Evolutionary conservation across 768 basidiomycete genomes (phyloP).

Genomic region (Galerina sulciceps): DNA sequence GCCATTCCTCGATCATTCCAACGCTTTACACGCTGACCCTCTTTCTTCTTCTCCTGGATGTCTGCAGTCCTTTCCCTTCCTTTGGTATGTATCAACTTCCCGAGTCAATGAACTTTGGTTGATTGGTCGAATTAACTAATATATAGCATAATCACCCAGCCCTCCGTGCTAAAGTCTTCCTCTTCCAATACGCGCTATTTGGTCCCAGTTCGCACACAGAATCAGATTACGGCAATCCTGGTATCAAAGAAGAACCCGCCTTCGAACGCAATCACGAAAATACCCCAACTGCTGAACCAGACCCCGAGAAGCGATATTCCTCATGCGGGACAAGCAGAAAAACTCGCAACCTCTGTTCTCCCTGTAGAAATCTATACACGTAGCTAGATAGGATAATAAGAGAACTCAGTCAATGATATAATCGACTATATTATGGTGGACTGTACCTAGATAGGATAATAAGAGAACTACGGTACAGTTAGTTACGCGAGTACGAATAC

Average conservation of each 20-base stretch:
- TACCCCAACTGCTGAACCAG: not conserved
- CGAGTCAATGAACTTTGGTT: not conserved
- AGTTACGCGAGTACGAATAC: no score
- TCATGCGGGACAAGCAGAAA: not conserved
- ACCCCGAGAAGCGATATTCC: no score
- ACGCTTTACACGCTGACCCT: not conserved
- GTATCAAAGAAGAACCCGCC: not conserved
- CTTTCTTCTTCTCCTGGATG: not conserved
- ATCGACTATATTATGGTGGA: no score
- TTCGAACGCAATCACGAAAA: not conserved
- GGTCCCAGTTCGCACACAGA: no score
- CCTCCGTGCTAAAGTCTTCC: constrained; percentile 38
- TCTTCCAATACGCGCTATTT: constrained; percentile 49
- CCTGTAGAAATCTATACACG: no score
- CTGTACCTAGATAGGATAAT: no score
- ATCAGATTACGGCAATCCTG: not conserved
- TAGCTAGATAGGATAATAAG: no score
- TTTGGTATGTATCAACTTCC: constrained; percentile 23
- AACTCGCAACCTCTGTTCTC: constrained; percentile 1
- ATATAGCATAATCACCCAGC: constrained; percentile 36
- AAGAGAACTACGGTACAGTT: no score
- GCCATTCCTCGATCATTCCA: constrained; percentile 1
- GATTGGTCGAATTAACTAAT: not conserved
- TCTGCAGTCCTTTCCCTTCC: constrained; percentile 34
- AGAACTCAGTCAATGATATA: no score